Conservation (phyloP, 2,329 filamentous ascomycete genomes). For the Elsinoe batatas region DNA sequence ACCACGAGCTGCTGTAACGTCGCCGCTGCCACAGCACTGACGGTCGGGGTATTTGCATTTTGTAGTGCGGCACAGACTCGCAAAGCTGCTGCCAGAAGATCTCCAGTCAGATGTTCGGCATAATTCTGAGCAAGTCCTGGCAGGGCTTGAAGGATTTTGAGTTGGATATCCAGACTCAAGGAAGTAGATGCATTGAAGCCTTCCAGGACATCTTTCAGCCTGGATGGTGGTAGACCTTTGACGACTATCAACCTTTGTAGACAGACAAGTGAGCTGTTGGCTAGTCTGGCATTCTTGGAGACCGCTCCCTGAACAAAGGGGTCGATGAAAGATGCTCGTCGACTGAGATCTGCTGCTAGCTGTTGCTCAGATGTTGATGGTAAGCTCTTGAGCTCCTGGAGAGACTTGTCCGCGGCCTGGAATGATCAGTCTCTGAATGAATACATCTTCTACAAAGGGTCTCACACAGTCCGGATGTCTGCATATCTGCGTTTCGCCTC, state of each 20-base stretch:
- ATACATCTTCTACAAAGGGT: constrained; percentile 14
- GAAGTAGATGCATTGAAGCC: constrained; percentile 73
- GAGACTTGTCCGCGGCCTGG: constrained; percentile 74
- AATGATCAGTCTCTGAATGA: constrained; percentile 17
- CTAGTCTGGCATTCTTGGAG: constrained; percentile 84
- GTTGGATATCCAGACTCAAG: constrained; percentile 72
- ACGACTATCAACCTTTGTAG: constrained; percentile 80
- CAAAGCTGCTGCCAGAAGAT: constrained; percentile 69
- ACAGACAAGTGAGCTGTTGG: constrained; percentile 75
- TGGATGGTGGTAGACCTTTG: constrained; percentile 65
- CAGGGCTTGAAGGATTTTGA: constrained; percentile 88
- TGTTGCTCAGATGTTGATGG: constrained; percentile 66
- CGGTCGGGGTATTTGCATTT: constrained; percentile 81
- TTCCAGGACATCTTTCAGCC: constrained; percentile 77
- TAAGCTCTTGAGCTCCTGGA: constrained; percentile 76
- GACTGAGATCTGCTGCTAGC: constrained; percentile 72
- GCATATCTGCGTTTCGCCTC: constrained; percentile 93
- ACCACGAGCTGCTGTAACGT: constrained; percentile 90
- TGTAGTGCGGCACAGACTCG: constrained; percentile 90
- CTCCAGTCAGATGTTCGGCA: constrained; percentile 66
- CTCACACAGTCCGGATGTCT: constrained; percentile 67
- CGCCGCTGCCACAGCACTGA: constrained; percentile 93
- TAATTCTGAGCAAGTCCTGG: constrained; percentile 89
- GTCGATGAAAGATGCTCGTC: constrained; percentile 74
- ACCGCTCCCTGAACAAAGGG: constrained; percentile 90